Conservation (phyloP, 176 grass and related monocot genomes). For the Aegilops tauschii region DNA sequence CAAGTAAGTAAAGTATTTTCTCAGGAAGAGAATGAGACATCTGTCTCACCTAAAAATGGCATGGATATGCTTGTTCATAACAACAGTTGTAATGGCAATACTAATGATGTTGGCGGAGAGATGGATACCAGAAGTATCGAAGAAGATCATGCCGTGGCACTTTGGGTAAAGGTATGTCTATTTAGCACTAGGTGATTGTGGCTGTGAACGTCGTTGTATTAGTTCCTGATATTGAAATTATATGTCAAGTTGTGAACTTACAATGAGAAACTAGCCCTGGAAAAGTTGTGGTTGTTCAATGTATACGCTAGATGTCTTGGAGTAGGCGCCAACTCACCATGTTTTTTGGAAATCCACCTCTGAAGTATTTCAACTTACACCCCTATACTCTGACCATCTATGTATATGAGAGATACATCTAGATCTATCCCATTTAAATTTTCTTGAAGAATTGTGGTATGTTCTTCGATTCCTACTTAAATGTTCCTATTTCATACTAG, state of each 20-base stretch:
- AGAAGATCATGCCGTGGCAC: constrained; percentile 65
- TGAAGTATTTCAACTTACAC: not conserved
- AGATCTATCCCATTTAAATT: not conserved
- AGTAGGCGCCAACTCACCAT: not conserved
- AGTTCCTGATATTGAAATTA: not conserved
- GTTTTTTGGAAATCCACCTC: not conserved
- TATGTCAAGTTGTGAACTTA: not conserved
- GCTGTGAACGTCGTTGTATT: not conserved
- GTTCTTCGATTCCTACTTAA: not conserved
- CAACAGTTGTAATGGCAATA: constrained; percentile 40
- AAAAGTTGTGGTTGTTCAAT: not conserved
- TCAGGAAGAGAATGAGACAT: constrained; percentile 34
- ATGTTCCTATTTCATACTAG: not conserved
- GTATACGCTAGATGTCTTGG: not conserved
- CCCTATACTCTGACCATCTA: not conserved
- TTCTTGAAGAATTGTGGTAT: not conserved
- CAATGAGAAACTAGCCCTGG: not conserved
- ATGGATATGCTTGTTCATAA: constrained; percentile 27
- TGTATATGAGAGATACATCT: not conserved
- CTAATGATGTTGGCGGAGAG: constrained; percentile 33
- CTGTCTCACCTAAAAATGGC: constrained; percentile 35
- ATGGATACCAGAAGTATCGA: constrained; percentile 17
- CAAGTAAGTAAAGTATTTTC: constrained; percentile 35
- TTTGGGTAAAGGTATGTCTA: constrained; percentile 93
- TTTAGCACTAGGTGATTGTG: not conserved